Percentiles rank a stretch among this genome's conserved stretches.
phyloP scores from a whole-genome alignment of 805 yeast species.

The Cyberlindnera japonica region DNA sequence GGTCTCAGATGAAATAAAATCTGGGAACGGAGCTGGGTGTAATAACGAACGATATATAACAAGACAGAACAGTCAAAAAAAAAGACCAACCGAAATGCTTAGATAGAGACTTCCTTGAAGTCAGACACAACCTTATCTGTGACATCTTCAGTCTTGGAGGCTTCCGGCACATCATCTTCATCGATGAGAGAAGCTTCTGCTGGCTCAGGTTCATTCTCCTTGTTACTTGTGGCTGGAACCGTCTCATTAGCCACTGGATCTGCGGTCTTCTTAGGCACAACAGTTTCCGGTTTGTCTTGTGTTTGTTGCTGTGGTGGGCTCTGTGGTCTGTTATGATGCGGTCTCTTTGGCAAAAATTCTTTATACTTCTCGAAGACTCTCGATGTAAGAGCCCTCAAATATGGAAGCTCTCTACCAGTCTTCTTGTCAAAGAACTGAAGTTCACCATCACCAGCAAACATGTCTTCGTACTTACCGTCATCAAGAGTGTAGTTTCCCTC shows the following conservation, averaged over 20 bases:
- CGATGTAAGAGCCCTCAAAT: conserved; percentile 36
- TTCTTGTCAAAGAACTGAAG: conserved; percentile 63
- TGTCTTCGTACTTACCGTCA: conserved; percentile 60
- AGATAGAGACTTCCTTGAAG: conserved; percentile 25
- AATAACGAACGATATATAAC: too few relatives aligned
- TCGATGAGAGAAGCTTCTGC: conserved; percentile 11
- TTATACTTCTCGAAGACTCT: conserved; percentile 28
- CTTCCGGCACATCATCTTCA: conserved; percentile 6
- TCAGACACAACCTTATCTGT: conserved; percentile 13
- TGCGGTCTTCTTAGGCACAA: conserved; percentile 3
- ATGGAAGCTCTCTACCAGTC: conserved; percentile 43
- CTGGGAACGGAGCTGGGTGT: neutral
- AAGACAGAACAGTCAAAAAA: too few relatives aligned
- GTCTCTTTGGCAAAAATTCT: conserved; percentile 14
- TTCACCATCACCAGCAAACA: conserved; percentile 70
- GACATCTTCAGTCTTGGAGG: conserved; percentile 2
- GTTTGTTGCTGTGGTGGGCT: conserved; percentile 1
- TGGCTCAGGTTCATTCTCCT: conserved; percentile 16
- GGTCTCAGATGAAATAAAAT: neutral
- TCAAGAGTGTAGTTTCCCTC: conserved; percentile 72
- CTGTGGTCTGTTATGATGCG: conserved; percentile 16
- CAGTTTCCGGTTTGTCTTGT: conserved; percentile 3
- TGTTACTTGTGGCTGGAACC: conserved; percentile 19
- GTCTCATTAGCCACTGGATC: too few relatives aligned
- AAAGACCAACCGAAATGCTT: conserved; percentile 1